Evolutionary conservation across 1,139 yeast species (phyloP).

Genomic region (Yamadazyma epiphylla): DNA sequence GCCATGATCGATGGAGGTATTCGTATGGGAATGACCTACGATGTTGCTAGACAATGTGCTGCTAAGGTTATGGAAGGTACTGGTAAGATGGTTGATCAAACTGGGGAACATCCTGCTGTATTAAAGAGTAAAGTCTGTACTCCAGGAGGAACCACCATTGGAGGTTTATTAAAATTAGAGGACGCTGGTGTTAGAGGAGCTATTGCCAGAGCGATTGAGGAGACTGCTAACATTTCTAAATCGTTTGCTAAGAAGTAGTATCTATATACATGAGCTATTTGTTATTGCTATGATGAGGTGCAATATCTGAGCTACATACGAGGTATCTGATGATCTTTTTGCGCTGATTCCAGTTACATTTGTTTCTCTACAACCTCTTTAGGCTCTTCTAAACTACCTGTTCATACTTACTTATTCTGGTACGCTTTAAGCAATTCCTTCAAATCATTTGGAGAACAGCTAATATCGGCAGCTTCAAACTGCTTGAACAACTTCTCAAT

Average conservation of each 20-base stretch:
- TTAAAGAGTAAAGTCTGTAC: constrained; percentile 89
- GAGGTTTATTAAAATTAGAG: constrained; percentile 90
- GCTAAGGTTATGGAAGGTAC: constrained; percentile 95
- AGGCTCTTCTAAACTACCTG: neutral
- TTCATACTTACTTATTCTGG: neutral
- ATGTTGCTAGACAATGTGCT: constrained; percentile 83
- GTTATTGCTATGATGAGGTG: neutral
- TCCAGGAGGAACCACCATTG: constrained; percentile 98
- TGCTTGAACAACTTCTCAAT: constrained; percentile 27
- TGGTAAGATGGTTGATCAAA: constrained; percentile 81
- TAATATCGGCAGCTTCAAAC: constrained; percentile 30
- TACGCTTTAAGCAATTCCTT: constrained; percentile 19
- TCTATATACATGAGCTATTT: neutral
- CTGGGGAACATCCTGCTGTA: constrained; percentile 91
- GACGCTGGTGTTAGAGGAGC: constrained; percentile 86
- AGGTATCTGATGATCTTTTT: neutral
- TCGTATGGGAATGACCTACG: constrained; percentile 88
- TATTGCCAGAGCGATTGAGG: constrained; percentile 84
- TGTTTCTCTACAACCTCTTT: neutral
- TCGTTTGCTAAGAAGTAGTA: constrained; percentile 64
- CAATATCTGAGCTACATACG: neutral
- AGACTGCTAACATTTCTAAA: constrained; percentile 82
- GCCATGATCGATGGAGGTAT: constrained; percentile 93
- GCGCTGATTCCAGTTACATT: too few species aligned
- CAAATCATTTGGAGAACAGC: constrained; percentile 32